Conservation (phyloP, 352 stramenopile species). For the Aphanomyces invadans region DNA sequence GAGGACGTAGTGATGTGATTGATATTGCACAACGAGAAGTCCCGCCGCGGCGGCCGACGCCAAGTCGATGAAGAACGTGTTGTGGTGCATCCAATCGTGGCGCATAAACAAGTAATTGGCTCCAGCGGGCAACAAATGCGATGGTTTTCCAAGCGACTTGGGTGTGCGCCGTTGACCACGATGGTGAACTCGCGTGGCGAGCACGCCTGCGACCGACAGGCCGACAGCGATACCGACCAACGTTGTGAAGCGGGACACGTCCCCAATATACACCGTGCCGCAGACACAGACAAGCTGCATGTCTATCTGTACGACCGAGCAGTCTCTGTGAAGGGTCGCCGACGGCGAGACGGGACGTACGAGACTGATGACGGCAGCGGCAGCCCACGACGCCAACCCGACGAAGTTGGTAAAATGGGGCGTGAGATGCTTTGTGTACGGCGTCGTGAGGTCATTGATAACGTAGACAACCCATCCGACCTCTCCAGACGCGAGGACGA, state of each 20-base stretch:
- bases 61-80: conserved; percentile 9
- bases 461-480: conserved; percentile 16
- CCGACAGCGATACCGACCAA: background rate
- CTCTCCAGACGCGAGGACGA: background rate
- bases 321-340: background rate
- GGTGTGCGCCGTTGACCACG: background rate
- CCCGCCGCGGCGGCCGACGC: conserved; percentile 2
- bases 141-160: background rate
- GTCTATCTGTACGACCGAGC: background rate
- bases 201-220: background rate
- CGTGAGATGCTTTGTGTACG: background rate
- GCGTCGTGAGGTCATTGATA: background rate
- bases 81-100: background rate
- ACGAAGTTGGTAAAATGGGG: background rate
- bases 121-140: background rate
- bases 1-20: background rate
- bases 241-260: background rate
- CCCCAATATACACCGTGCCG: background rate
- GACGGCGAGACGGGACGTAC: background rate
- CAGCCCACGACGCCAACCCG: background rate
- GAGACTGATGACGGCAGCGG: background rate
- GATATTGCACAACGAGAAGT: background rate
- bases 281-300: background rate
- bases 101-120: conserved; percentile 4
- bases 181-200: background rate